Evolutionary conservation across 177 flowering plant genomes (phyloP).

Genomic region (Vitis hybrid): DNA sequence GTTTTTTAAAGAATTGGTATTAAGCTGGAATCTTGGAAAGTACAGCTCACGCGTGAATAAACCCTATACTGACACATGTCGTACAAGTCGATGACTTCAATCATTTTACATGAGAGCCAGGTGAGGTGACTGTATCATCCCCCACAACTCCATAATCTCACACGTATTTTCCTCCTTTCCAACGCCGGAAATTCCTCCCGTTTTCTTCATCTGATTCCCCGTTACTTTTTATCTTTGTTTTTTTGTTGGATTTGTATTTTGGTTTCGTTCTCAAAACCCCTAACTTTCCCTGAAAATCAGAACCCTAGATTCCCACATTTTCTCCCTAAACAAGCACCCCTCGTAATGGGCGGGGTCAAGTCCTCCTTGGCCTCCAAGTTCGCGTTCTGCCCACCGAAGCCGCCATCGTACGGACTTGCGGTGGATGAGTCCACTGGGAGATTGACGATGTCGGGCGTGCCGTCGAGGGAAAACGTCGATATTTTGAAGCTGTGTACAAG

Average conservation of each 20-base stretch:
- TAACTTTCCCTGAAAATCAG: neutral
- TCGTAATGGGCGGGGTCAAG: slow-evolving; percentile 72
- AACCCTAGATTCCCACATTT: too few relatives aligned
- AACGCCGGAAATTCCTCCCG: slow-evolving; percentile 45
- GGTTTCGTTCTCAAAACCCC: neutral
- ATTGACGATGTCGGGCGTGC: slow-evolving; percentile 51
- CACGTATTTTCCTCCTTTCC: slow-evolving; percentile 38
- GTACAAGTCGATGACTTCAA: too few relatives aligned
- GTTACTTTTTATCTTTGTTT: neutral
- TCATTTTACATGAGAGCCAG: too few relatives aligned
- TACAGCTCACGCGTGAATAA: too few relatives aligned
- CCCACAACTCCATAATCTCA: neutral
- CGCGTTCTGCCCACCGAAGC: slow-evolving; percentile 89
- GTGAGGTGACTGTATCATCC: too few relatives aligned
- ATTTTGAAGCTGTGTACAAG: slow-evolving; percentile 69
- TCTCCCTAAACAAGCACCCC: neutral
- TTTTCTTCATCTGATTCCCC: neutral
- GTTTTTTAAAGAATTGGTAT: too few relatives aligned
- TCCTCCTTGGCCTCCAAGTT: slow-evolving; percentile 91
- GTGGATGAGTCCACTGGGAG: slow-evolving; percentile 46
- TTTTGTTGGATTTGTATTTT: too few relatives aligned
- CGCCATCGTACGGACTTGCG: slow-evolving; percentile 70
- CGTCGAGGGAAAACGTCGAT: slow-evolving; percentile 67
- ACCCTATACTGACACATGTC: slow-evolving; percentile 9
- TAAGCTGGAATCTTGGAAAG: too few relatives aligned